These are phyloP conservation scores for Haplosporangium sp. DNA, from an alignment of 371 early-diverging fungal genomes.

Conservation along the genomic window DNA sequence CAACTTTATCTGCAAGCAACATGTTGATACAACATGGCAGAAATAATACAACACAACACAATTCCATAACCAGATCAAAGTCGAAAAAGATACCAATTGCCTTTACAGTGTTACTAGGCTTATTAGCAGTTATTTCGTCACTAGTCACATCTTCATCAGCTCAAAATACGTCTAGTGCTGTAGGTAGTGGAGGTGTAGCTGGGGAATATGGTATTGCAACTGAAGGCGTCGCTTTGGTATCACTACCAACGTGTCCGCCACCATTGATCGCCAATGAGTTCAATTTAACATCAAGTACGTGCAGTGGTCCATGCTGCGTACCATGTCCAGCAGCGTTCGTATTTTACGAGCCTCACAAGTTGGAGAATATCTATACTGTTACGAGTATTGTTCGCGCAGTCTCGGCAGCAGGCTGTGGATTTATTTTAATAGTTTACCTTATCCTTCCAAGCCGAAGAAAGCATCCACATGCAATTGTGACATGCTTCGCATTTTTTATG, in stretches of 20 bases:
- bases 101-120: neutral
- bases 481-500: conserved; percentile 15
- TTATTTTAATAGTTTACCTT: conserved; percentile 23
- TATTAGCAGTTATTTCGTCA: neutral
- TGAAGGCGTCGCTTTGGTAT: neutral
- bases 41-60: neutral
- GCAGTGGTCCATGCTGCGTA: conserved; percentile 33
- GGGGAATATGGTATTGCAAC: neutral
- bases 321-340: conserved; percentile 42
- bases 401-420: conserved; percentile 9
- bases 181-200: neutral
- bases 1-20: neutral
- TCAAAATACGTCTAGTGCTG: neutral
- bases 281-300: conserved; percentile 9
- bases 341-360: conserved; percentile 41
- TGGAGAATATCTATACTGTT: conserved; percentile 24
- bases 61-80: neutral
- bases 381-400: conserved; percentile 31
- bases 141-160: neutral
- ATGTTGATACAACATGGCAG: neutral
- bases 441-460: conserved; percentile 43
- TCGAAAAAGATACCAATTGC: neutral
- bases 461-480: conserved; percentile 47
- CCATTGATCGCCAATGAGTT: conserved; percentile 25
- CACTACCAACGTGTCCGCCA: conserved; percentile 29